These are phyloP conservation scores for Tephrocybe rancida DNA, from an alignment of 768 basidiomycete species.

Conservation along the genomic window DNA sequence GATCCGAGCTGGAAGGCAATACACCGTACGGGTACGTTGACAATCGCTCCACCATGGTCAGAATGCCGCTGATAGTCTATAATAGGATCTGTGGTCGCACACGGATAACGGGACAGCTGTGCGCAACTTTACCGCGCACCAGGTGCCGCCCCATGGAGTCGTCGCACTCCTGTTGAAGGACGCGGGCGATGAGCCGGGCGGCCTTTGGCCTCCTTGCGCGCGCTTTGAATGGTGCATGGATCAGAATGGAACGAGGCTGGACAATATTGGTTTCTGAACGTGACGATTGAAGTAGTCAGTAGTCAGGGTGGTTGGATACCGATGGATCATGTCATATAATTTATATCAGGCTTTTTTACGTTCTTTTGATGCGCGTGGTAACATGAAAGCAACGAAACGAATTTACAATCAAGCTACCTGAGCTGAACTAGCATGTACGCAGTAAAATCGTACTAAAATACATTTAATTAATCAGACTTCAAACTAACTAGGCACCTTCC, in stretches of 20 bases:
- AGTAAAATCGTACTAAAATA: too few species aligned
- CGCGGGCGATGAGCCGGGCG: conserved; percentile 67
- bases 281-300: too few species aligned
- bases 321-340: too few species aligned
- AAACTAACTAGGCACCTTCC: too few species aligned
- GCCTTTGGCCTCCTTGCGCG: conserved; percentile 60
- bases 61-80: not conserved
- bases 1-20: conserved; percentile 64
- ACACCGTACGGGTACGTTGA: conserved; percentile 54
- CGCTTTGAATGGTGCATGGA: conserved; percentile 61
- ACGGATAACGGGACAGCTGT: conserved; percentile 71
- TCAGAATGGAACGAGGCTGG: conserved; percentile 52
- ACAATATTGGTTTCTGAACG: conserved; percentile 14
- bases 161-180: conserved; percentile 70
- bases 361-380: too few species aligned
- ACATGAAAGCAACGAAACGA: too few species aligned
- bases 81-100: conserved; percentile 73
- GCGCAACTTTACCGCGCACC: conserved; percentile 54
- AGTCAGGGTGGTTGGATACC: too few species aligned
- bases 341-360: too few species aligned
- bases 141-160: conserved; percentile 70
- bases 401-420: too few species aligned
- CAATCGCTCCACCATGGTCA: not conserved
- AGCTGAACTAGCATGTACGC: too few species aligned
- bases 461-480: too few species aligned